Conservation (phyloP, 2,329 filamentous ascomycete species). For the Alternaria sp. region DNA sequence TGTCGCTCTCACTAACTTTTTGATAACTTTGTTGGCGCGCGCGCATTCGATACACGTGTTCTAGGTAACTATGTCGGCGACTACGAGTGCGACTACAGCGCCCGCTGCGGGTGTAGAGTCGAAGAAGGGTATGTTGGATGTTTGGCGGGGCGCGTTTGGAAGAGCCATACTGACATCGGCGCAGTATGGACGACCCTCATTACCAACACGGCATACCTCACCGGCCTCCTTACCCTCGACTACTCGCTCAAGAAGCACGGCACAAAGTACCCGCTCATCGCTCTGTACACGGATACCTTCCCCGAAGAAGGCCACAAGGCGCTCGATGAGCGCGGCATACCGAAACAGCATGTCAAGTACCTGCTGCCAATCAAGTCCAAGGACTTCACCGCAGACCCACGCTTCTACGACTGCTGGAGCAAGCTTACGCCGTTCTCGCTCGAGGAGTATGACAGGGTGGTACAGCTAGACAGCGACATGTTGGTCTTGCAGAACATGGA, state of each 20-base stretch:
- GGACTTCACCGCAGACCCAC: constrained; percentile 77
- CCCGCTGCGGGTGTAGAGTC: constrained; percentile 35
- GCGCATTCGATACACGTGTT: background rate
- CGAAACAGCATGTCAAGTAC: constrained; percentile 72
- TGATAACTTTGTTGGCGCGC: background rate
- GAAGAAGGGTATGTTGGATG: constrained; percentile 45
- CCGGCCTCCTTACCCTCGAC: constrained; percentile 81
- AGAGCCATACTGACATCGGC: background rate
- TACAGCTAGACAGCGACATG: constrained; percentile 91
- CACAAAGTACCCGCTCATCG: constrained; percentile 79
- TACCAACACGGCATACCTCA: constrained; percentile 81
- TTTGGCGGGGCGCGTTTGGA: constrained; percentile 6
- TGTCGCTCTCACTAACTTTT: background rate
- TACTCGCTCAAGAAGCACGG: constrained; percentile 71
- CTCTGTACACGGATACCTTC: constrained; percentile 81
- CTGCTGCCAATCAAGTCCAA: constrained; percentile 69
- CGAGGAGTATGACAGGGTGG: constrained; percentile 76
- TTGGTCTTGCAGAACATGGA: constrained; percentile 85
- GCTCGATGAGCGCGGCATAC: constrained; percentile 72
- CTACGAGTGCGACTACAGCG: constrained; percentile 2
- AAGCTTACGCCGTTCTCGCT: constrained; percentile 83
- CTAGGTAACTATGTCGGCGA: constrained; percentile 2
- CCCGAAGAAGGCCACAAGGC: constrained; percentile 71
- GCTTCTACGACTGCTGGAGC: constrained; percentile 90
- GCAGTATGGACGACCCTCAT: constrained; percentile 87